A percentile compares a stretch with the other conserved stretches of the same genome.
These are phyloP conservation scores for Cantharellus anzutake DNA, from an alignment of 768 basidiomycete genomes.

Conservation along the genomic window DNA sequence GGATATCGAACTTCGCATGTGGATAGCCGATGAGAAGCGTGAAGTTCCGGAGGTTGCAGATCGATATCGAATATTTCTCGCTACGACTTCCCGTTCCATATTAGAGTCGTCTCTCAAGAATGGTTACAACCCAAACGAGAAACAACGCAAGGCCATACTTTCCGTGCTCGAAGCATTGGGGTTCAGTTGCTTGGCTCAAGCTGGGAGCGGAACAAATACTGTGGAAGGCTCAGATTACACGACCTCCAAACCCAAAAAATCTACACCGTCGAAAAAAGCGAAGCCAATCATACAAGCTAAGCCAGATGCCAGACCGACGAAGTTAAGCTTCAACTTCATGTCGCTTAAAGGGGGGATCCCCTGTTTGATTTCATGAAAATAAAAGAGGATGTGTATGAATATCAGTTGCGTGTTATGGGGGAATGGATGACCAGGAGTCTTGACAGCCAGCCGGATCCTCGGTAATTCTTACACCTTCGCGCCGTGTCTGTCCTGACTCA, in stretches of 20 bases:
- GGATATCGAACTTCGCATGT: slow-evolving; percentile 32
- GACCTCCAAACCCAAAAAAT: slow-evolving; percentile 15
- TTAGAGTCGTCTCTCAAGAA: slow-evolving; percentile 20
- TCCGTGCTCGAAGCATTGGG: neutral
- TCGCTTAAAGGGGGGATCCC: slow-evolving; percentile 7
- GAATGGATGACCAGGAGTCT: slow-evolving; percentile 56
- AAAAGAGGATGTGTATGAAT: slow-evolving; percentile 34
- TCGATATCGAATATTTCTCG: slow-evolving; percentile 19
- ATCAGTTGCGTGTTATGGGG: slow-evolving; percentile 54
- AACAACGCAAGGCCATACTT: neutral
- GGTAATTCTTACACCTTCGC: slow-evolving; percentile 15
- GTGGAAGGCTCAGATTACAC: slow-evolving; percentile 4
- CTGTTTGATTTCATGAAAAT: slow-evolving; percentile 35
- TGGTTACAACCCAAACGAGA: neutral
- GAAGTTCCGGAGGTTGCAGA: slow-evolving; percentile 26
- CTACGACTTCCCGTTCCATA: slow-evolving; percentile 24
- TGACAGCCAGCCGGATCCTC: slow-evolving; percentile 36
- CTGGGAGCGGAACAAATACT: neutral
- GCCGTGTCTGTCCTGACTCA: no score
- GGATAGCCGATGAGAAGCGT: slow-evolving; percentile 29
- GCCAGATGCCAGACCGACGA: slow-evolving; percentile 15
- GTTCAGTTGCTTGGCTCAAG: neutral
- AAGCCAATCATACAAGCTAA: slow-evolving; percentile 11
- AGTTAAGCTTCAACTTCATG: slow-evolving; percentile 37
- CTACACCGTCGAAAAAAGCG: slow-evolving; percentile 14